Evolutionary conservation across 176 grass and related monocot species (phyloP), one percentile per base, ranked within the genome.

Genomic region (Stipa capillata): DNA sequence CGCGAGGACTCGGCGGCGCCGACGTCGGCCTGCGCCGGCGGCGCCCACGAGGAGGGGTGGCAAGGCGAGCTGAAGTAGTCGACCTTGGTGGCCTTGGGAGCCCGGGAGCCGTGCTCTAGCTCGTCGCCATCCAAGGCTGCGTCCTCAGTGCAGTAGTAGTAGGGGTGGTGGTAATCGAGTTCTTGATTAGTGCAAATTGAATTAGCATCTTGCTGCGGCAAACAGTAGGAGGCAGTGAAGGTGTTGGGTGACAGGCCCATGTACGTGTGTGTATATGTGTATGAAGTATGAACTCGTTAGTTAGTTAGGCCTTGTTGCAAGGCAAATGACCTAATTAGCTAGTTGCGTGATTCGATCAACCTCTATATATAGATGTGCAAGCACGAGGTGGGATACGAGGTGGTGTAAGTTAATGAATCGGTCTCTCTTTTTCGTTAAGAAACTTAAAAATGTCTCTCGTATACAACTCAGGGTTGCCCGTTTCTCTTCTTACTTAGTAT

Each of bases 41-140:
- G 50, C n/a, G n/a, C n/a, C 81, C 86, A 88, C 11, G 50, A 52
- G 18, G 51, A 18, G n/a, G n/a, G n/a, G 4, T 88, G 60, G 69
- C 61, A 79, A 1, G 86, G 82, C 10, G 87, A 89, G 82, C 82
- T 84, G 61, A 69, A 42, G 82, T 80, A 69, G 82, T 84, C 87
- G 5, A 80, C 61, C 61, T 10, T 84, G 59, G 82, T 76, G 15
- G 34, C 76, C 69, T 89, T 89, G 51, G 52, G 34, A 69, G 43
- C 33, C 27, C 70, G n/a, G 51, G 54, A 69, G 34, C 45, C 44
- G 27, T 84, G 61, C 34, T 84, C 76, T 35, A 61, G 25, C 59
- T 84, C 81, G 61, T 80, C 65, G 69, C 59, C 50, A 28, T 84
- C 81, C 32, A 84, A 79, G 33, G 59, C 33, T 13, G 43, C 86